Conservation (phyloP, 352 stramenopile genomes). For the Phytophthora lateralis region DNA sequence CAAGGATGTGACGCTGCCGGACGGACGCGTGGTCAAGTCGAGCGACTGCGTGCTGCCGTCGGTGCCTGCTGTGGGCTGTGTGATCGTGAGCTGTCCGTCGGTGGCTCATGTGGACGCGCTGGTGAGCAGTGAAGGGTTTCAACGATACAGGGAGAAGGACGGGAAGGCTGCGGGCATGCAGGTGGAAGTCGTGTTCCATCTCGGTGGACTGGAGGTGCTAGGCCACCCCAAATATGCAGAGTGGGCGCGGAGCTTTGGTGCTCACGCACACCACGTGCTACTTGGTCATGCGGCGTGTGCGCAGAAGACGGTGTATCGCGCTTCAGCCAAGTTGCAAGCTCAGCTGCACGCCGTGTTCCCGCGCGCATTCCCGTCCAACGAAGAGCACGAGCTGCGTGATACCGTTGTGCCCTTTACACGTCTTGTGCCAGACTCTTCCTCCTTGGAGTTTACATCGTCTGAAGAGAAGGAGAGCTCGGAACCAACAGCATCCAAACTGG, state of each 20-base stretch:
- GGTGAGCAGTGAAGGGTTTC: constrained; percentile 43
- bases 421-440: constrained; percentile 18
- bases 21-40: constrained; percentile 66
- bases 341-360: constrained; percentile 76
- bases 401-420: constrained; percentile 40
- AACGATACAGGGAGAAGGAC: constrained; percentile 41
- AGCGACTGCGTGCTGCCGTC: constrained; percentile 75
- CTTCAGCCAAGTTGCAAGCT: constrained; percentile 71
- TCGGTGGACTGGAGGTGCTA: constrained; percentile 53
- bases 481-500: constrained; percentile 32
- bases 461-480: constrained; percentile 1
- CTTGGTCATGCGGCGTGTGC: constrained; percentile 56
- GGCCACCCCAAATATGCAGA: constrained; percentile 58
- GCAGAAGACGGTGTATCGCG: constrained; percentile 73
- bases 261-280: constrained; percentile 61
- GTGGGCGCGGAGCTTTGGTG: constrained; percentile 66
- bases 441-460: constrained; percentile 5
- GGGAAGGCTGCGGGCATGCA: constrained; percentile 39
- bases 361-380: constrained; percentile 56
- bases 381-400: constrained; percentile 53
- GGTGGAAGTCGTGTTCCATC: constrained; percentile 69
- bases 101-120: constrained; percentile 67
- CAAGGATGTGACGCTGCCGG: constrained; percentile 73
- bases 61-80: constrained; percentile 51
- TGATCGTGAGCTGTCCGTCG: constrained; percentile 68